phyloP scores from a whole-genome alignment of 2,329 filamentous ascomycete species.

The Lojkania enalia region DNA sequence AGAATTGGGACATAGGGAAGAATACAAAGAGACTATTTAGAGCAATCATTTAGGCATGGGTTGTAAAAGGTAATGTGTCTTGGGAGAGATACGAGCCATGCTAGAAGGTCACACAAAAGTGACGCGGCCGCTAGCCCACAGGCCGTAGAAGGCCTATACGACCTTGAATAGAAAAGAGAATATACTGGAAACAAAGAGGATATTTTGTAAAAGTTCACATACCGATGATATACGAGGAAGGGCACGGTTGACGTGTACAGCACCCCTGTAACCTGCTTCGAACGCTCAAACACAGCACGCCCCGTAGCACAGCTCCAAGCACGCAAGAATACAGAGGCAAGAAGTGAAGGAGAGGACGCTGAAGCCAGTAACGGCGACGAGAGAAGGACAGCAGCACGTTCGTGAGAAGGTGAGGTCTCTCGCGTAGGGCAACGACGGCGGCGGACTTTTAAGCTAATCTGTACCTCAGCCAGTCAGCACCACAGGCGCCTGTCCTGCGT shows the following conservation, averaged over 20 bases:
- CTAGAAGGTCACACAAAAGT: too few relatives aligned
- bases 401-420: constrained; percentile 8
- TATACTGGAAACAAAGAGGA: too few relatives aligned
- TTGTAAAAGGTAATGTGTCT: too few relatives aligned
- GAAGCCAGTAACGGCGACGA: background rate
- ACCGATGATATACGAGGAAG: background rate
- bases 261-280: constrained; percentile 6
- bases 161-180: too few relatives aligned
- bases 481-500: constrained; percentile 41
- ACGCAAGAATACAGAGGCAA: background rate
- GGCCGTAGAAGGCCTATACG: too few relatives aligned
- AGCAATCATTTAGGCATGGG: too few relatives aligned
- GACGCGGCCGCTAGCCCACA: too few relatives aligned
- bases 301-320: background rate
- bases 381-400: background rate
- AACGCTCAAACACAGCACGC: background rate
- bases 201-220: background rate
- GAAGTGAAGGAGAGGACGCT: background rate
- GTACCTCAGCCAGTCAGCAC: constrained; percentile 30
- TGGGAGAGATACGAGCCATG: too few relatives aligned
- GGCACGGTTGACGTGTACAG: background rate
- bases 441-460: constrained; percentile 6
- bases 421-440: background rate
- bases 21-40: too few relatives aligned
- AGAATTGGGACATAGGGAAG: too few relatives aligned